These are phyloP conservation scores for Acanthamoeba comandoni DNA, from an alignment of 208 protist genomes.

Conservation along the genomic window DNA sequence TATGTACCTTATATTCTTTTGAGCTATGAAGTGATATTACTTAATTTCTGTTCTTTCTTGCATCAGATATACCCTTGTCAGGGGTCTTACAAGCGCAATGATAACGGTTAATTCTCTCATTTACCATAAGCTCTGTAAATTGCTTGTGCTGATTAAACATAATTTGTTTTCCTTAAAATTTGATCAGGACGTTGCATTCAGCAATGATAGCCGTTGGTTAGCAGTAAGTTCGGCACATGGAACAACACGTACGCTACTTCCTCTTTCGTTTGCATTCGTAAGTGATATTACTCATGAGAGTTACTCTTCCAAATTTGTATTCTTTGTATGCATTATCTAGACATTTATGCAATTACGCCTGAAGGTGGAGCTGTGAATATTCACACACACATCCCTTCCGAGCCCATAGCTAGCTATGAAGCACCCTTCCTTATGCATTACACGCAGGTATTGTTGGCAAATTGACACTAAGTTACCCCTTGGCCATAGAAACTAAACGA, in stretches of 20 bases:
- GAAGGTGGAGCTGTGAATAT: constrained; percentile 70
- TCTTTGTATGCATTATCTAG: background rate
- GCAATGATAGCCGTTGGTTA: constrained; percentile 67
- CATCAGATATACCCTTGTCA: constrained; percentile 11
- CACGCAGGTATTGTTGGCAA: background rate
- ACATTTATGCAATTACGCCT: constrained; percentile 62
- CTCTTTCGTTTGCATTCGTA: background rate
- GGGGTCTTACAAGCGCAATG: background rate
- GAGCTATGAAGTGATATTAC: too few relatives aligned
- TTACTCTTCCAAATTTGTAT: background rate
- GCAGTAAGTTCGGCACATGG: constrained; percentile 27
- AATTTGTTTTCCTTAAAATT: too few relatives aligned
- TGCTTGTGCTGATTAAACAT: too few relatives aligned
- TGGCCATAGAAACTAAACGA: too few relatives aligned
- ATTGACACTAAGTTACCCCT: background rate
- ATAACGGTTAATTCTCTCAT: constrained; percentile 10
- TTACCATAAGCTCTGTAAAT: too few relatives aligned
- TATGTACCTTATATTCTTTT: constrained; percentile 20
- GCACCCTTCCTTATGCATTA: constrained; percentile 50
- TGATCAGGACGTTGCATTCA: constrained; percentile 57
- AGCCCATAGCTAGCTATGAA: constrained; percentile 36
- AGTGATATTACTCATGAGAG: background rate
- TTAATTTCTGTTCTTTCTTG: constrained; percentile 8
- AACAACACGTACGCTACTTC: constrained; percentile 19
- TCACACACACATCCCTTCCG: constrained; percentile 57